These are phyloP conservation scores for Hypholoma sublateritium DNA, from an alignment of 768 basidiomycete species.

Conservation along the genomic window DNA sequence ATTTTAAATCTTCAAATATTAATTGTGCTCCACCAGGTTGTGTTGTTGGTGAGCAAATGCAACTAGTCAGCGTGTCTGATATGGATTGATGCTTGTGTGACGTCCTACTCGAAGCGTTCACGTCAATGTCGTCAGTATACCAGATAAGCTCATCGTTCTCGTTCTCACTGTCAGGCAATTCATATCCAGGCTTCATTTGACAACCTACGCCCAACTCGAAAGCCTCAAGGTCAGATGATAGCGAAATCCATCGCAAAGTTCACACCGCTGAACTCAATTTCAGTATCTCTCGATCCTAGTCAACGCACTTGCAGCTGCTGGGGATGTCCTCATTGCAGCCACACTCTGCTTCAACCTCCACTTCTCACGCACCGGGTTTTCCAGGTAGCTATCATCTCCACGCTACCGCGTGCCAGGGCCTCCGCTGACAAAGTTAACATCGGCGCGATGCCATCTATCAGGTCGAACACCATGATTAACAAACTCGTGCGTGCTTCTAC, in stretches of 20 bases:
- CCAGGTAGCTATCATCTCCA: constrained; percentile 23
- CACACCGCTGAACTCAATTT: background rate
- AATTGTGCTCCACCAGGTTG: constrained; percentile 11
- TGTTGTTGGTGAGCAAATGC: constrained; percentile 17
- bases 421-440: too few species aligned
- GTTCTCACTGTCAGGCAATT: background rate
- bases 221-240: constrained; percentile 29
- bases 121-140: constrained; percentile 32
- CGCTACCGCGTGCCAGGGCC: too few species aligned
- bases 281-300: constrained; percentile 39
- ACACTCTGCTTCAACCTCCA: constrained; percentile 38
- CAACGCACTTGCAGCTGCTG: constrained; percentile 40
- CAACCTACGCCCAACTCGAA: constrained; percentile 33
- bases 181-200: constrained; percentile 24
- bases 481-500: constrained; percentile 32
- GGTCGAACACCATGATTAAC: constrained; percentile 46
- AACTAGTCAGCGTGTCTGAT: background rate
- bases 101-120: constrained; percentile 27
- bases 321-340: constrained; percentile 44
- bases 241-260: background rate
- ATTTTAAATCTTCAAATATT: background rate
- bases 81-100: background rate
- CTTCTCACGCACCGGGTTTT: constrained; percentile 44
- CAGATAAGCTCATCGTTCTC: background rate
- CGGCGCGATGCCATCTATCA: constrained; percentile 15